Evolutionary conservation across 2,329 filamentous ascomycete species (phyloP).

Genomic region (Talaromyces sp.): DNA sequence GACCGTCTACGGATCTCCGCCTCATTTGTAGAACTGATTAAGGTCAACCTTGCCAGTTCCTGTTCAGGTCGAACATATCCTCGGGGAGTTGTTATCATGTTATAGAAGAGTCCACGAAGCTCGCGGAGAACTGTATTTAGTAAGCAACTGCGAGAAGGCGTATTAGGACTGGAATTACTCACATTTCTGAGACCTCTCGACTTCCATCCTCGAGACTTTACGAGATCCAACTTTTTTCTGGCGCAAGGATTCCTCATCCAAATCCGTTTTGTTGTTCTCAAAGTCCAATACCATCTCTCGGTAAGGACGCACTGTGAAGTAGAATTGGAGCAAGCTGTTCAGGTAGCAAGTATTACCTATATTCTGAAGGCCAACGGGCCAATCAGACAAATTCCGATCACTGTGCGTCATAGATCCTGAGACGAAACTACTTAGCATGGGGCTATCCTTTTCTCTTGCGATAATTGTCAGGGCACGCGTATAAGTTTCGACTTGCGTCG

Average conservation of each 20-base stretch:
- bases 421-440: constrained; percentile 34
- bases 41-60: constrained; percentile 74
- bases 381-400: constrained; percentile 44
- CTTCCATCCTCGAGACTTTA: constrained; percentile 58
- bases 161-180: constrained; percentile 40
- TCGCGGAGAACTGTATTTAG: constrained; percentile 64
- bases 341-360: constrained; percentile 98
- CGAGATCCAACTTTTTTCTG: constrained; percentile 73
- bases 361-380: constrained; percentile 84
- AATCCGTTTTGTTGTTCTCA: constrained; percentile 65
- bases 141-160: constrained; percentile 21
- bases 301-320: constrained; percentile 81
- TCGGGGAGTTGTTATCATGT: constrained; percentile 63
- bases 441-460: constrained; percentile 42
- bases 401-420: constrained; percentile 30
- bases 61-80: constrained; percentile 67
- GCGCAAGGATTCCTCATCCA: constrained; percentile 61
- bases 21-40: constrained; percentile 60
- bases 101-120: constrained; percentile 65
- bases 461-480: constrained; percentile 49
- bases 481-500: constrained; percentile 45
- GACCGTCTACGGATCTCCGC: constrained; percentile 50
- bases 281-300: constrained; percentile 77
- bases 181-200: constrained; percentile 69
- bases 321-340: constrained; percentile 92